Conservation (phyloP, 208 protist species). For the Novymonas esmeraldas region DNA sequence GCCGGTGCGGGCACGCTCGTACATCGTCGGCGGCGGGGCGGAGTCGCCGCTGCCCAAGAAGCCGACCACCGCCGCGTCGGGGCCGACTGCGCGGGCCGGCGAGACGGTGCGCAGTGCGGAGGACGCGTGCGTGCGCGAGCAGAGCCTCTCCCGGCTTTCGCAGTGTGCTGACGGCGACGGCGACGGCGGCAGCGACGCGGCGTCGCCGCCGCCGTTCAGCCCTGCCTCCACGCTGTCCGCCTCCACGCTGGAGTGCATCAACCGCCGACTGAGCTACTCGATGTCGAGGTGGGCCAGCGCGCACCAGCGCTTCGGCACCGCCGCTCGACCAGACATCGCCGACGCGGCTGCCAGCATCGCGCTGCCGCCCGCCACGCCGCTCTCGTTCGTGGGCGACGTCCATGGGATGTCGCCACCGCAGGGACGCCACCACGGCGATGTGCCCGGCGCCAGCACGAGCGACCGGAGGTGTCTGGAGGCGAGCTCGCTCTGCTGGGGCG, state of each 20-base stretch:
- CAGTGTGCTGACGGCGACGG: not conserved
- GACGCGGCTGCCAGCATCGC: slow-evolving; percentile 12
- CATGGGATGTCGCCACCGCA: not conserved
- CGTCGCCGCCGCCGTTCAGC: not conserved
- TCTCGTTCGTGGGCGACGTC: not conserved
- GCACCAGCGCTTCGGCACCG: slow-evolving; percentile 15
- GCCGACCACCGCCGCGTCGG: slow-evolving; percentile 5
- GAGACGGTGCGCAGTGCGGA: too few species aligned
- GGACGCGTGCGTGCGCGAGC: slow-evolving; percentile 5
- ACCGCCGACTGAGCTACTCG: slow-evolving; percentile 36
- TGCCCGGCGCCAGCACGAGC: not conserved
- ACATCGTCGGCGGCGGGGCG: slow-evolving; percentile 8
- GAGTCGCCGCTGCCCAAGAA: slow-evolving; percentile 13
- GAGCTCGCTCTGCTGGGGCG: not conserved
- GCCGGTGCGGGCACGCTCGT: too few species aligned
- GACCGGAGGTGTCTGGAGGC: not conserved
- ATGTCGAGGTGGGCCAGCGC: slow-evolving; percentile 23
- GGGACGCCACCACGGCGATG: not conserved
- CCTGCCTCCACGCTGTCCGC: slow-evolving; percentile 33
- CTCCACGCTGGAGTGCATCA: slow-evolving; percentile 40
- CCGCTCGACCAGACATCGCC: slow-evolving; percentile 3
- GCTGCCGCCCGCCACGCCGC: slow-evolving; percentile 22
- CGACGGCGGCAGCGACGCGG: not conserved
- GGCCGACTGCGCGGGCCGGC: not conserved
- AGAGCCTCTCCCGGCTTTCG: slow-evolving; percentile 5